Conservation (phyloP, 805 yeast species). For the Kluyveromyces dobzhanskii region DNA sequence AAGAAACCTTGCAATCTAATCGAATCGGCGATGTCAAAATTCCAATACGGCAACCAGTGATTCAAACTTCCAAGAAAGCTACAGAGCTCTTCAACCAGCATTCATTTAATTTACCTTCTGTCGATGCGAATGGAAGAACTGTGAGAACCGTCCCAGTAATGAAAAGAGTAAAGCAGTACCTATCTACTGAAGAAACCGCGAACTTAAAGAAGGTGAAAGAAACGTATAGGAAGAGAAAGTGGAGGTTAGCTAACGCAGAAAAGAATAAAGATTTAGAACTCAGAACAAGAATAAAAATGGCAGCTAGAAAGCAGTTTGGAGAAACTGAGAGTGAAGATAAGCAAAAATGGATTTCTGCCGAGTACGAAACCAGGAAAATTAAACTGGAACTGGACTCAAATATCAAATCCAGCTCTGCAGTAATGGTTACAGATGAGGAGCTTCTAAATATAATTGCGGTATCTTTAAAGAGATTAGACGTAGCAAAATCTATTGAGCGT, state of each 20-base stretch:
- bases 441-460: conserved; percentile 24
- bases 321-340: conserved; percentile 44
- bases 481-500: conserved; percentile 22
- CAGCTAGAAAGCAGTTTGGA: conserved; percentile 66
- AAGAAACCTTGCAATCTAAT: neutral
- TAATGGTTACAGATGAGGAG: conserved; percentile 22
- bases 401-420: conserved; percentile 4
- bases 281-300: conserved; percentile 63
- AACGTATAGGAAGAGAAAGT: conserved; percentile 28
- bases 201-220: conserved; percentile 21
- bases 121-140: conserved; percentile 6
- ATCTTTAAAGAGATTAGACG: conserved; percentile 19
- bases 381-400: conserved; percentile 10
- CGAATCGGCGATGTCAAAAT: neutral
- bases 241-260: conserved; percentile 50
- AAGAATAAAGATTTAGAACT: conserved; percentile 85
- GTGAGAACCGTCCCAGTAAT: conserved; percentile 11
- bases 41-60: neutral
- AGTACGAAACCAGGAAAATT: conserved; percentile 53
- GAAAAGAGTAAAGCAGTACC: conserved; percentile 17
- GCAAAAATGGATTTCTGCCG: conserved; percentile 65
- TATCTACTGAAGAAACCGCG: conserved; percentile 15
- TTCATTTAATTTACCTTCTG: conserved; percentile 7
- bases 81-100: conserved; percentile 1
- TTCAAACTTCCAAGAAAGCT: conserved; percentile 1